phyloP scores from a whole-genome alignment of 202 grass and related monocot genomes.

The Dendrocalamus latiflorus region DNA sequence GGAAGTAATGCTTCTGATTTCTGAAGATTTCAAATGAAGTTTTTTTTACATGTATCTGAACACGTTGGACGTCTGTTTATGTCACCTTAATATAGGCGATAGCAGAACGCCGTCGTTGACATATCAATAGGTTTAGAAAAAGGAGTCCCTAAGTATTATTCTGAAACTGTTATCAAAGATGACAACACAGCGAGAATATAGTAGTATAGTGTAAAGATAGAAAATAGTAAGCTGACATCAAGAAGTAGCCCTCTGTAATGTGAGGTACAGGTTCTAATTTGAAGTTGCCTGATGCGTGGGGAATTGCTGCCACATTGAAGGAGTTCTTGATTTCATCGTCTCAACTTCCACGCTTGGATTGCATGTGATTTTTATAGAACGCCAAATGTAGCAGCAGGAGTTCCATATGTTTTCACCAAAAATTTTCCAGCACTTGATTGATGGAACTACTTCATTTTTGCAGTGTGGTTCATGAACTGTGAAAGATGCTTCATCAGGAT shows the following conservation, averaged over 20 bases:
- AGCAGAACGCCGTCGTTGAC: background rate
- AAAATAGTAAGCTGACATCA: background rate
- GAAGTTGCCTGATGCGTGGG: slow-evolving; percentile 9
- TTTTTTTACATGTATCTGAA: slow-evolving; percentile 6
- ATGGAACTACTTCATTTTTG: background rate
- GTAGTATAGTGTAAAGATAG: background rate
- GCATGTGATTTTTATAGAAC: background rate
- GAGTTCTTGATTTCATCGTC: slow-evolving; percentile 23
- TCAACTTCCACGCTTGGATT: background rate
- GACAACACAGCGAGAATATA: background rate
- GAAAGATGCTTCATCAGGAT: slow-evolving; percentile 21
- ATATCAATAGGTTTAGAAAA: slow-evolving; percentile 14
- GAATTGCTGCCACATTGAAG: background rate
- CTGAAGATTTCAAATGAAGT: background rate
- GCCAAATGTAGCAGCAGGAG: background rate
- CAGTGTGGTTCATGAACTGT: background rate
- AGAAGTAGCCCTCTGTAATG: background rate
- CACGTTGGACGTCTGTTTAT: background rate
- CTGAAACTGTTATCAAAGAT: slow-evolving; percentile 21
- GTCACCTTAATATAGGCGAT: background rate
- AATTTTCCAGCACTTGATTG: background rate
- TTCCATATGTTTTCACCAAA: background rate
- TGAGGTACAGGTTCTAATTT: background rate
- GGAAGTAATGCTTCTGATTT: background rate
- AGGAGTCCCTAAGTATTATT: background rate